phyloP scores from a whole-genome alignment of 306 rosid genomes.

The Prunus persica region DNA sequence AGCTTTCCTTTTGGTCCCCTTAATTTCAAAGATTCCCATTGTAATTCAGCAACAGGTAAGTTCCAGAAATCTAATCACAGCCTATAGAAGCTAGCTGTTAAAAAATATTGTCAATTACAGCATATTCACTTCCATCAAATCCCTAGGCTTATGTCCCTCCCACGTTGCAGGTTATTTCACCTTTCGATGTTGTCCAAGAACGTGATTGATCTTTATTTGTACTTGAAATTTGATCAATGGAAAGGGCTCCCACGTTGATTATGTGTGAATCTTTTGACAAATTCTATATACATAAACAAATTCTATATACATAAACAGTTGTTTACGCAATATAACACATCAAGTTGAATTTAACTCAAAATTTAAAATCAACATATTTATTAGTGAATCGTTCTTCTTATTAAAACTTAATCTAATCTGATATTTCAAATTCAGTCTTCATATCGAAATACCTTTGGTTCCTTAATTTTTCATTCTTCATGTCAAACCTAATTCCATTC shows the following conservation, averaged over 20 bases:
- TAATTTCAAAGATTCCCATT: slow-evolving; percentile 23
- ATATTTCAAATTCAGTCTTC: not conserved
- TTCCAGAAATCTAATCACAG: slow-evolving; percentile 4
- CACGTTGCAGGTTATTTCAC: slow-evolving; percentile 17
- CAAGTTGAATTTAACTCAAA: no score
- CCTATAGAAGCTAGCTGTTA: not conserved
- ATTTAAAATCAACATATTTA: no score
- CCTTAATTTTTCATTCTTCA: not conserved
- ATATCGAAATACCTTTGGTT: not conserved
- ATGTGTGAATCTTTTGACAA: not conserved
- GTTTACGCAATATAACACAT: not conserved
- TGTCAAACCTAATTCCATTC: not conserved
- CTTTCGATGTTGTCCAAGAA: not conserved
- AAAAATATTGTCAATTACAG: slow-evolving; percentile 4
- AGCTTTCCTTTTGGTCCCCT: slow-evolving; percentile 21
- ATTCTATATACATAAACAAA: not conserved
- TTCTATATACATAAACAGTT: not conserved
- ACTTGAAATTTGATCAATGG: not conserved
- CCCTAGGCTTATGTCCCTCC: not conserved
- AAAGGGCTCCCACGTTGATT: not conserved
- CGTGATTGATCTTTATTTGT: not conserved
- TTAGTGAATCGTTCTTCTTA: no score
- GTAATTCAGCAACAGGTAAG: slow-evolving; percentile 4
- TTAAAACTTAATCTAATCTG: no score
- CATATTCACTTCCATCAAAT: slow-evolving; percentile 28